Evolutionary conservation across 208 protist species (phyloP).

Genomic region (Trichomonas vaginalis): DNA sequence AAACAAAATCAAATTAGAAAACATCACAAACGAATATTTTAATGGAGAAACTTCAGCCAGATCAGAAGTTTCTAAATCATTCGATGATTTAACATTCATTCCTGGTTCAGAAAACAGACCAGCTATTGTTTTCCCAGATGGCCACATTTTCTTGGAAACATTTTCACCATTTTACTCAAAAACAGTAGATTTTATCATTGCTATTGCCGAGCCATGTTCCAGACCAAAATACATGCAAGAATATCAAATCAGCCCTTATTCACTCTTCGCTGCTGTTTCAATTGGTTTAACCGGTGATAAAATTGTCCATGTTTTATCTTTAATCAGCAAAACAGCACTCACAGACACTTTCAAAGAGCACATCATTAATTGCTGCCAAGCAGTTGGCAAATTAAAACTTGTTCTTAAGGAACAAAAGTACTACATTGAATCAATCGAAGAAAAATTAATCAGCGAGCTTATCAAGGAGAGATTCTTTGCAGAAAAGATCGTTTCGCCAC

Average conservation of each 20-base stretch:
- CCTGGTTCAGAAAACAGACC: conserved; percentile 21
- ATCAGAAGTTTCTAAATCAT: no score
- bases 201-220: conserved; percentile 76
- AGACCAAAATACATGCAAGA: conserved; percentile 80
- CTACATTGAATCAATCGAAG: conserved; percentile 46
- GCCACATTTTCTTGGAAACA: conserved; percentile 56
- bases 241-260: conserved; percentile 83
- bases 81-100: no score
- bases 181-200: conserved; percentile 63
- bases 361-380: conserved; percentile 37
- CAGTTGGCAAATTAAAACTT: conserved; percentile 54
- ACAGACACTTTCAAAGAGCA: conserved; percentile 36
- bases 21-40: no score
- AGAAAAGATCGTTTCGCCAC: not conserved
- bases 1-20: no score
- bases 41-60: no score
- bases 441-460: not conserved
- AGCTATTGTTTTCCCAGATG: conserved; percentile 47
- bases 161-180: conserved; percentile 51
- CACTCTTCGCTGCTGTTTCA: conserved; percentile 80
- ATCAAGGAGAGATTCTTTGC: not conserved
- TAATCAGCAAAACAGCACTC: conserved; percentile 41
- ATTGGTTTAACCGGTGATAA: conserved; percentile 61
- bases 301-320: conserved; percentile 59
- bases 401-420: conserved; percentile 48